Evolutionary conservation across 305 asterid species (phyloP).

Genomic region (Coffea humblotiana): DNA sequence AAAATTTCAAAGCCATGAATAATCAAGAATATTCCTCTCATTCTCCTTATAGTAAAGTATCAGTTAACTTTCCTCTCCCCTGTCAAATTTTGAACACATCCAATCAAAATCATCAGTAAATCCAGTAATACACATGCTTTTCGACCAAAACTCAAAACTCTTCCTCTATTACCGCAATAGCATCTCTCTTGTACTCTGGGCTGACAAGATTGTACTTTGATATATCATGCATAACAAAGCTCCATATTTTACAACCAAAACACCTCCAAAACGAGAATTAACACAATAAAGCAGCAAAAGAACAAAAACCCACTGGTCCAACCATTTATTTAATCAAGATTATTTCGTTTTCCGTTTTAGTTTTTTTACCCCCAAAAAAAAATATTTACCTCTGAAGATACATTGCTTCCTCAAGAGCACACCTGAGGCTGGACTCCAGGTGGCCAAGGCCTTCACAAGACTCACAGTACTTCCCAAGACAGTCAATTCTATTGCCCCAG

Average conservation of each 20-base stretch:
- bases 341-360: too few species aligned
- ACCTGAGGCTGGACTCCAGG: constrained; percentile 98
- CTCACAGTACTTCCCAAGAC: constrained; percentile 94
- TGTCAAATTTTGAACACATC: too few species aligned
- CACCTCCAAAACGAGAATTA: background rate
- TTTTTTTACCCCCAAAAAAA: constrained; percentile 14
- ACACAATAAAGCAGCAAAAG: background rate
- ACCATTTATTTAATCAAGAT: background rate
- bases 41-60: background rate
- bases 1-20: background rate
- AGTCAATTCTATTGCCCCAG: constrained; percentile 48
- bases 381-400: constrained; percentile 64
- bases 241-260: background rate
- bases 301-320: background rate
- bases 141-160: too few species aligned
- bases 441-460: constrained; percentile 96
- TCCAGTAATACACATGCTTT: background rate
- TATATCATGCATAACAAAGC: background rate
- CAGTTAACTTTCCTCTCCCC: background rate
- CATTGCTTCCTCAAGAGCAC: constrained; percentile 98
- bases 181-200: background rate
- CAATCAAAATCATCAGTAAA: background rate
- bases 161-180: background rate
- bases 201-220: background rate
- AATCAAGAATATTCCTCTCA: background rate